Conservation (phyloP, 83 land plant species). For the Picea abies region DNA sequence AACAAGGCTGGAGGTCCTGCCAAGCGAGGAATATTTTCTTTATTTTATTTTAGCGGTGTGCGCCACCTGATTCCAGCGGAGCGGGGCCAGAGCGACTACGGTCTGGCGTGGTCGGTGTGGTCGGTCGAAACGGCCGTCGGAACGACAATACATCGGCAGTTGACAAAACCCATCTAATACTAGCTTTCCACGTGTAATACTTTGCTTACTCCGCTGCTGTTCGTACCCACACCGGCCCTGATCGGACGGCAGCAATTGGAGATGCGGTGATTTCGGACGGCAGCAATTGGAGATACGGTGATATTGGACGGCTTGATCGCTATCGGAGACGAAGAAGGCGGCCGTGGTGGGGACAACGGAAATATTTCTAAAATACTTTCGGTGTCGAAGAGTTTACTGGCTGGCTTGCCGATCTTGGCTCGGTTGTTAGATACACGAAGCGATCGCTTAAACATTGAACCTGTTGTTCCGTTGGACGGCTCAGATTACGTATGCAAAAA, state of each 20-base stretch:
- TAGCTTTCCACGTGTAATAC: neutral
- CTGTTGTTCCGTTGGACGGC: neutral
- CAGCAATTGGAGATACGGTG: too few relatives aligned
- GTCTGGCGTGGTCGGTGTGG: neutral
- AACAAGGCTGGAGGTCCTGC: too few relatives aligned
- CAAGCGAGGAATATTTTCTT: too few relatives aligned
- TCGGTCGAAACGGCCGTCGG: conserved; percentile 2
- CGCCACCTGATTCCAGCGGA: too few relatives aligned
- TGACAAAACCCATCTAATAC: neutral
- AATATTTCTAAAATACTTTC: neutral
- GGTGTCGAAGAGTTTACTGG: neutral
- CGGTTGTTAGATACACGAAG: too few relatives aligned
- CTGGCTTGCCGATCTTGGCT: neutral
- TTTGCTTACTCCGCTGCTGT: neutral
- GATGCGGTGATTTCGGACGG: neutral
- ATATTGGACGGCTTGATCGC: neutral
- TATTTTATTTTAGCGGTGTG: too few relatives aligned
- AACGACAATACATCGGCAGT: neutral
- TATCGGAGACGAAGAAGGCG: neutral
- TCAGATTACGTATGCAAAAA: neutral
- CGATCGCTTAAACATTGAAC: neutral
- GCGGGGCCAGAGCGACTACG: too few relatives aligned
- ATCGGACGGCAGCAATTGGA: neutral
- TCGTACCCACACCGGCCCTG: neutral
- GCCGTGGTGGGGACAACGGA: neutral